phyloP scores from a whole-genome alignment of 371 early-diverging fungal genomes.

The Mortierella sp. region DNA sequence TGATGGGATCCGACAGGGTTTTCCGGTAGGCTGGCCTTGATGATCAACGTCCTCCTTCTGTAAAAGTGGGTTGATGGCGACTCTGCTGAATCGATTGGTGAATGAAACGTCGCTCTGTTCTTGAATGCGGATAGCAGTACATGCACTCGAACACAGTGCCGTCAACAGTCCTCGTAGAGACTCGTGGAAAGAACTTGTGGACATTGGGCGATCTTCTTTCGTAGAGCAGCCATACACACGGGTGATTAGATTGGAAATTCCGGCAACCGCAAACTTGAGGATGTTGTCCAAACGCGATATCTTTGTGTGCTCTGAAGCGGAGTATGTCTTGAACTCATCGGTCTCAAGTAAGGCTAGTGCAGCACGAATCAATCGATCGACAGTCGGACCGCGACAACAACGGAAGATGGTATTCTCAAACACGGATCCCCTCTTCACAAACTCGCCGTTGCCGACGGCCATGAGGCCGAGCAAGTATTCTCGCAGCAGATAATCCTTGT shows the following conservation, averaged over 20 bases:
- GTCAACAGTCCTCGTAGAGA: constrained; percentile 9
- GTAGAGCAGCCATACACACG: constrained; percentile 33
- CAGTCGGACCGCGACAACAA: constrained; percentile 30
- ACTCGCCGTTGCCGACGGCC: constrained; percentile 17
- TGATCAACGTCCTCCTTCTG: not conserved
- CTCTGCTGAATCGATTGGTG: constrained; percentile 6
- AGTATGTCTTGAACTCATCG: constrained; percentile 13
- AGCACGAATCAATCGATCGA: constrained; percentile 18
- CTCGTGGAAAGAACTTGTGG: constrained; percentile 8
- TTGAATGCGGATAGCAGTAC: constrained; percentile 7
- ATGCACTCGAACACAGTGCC: constrained; percentile 2
- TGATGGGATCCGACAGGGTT: not conserved
- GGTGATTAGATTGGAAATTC: constrained; percentile 12
- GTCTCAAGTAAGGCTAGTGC: constrained; percentile 7
- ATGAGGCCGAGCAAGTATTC: constrained; percentile 30
- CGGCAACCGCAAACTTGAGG: constrained; percentile 21
- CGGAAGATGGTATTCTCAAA: constrained; percentile 10
- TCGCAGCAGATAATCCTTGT: constrained; percentile 2
- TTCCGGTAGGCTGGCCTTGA: not conserved
- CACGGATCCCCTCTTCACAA: constrained; percentile 13
- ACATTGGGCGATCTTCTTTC: constrained; percentile 5
- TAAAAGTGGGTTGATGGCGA: constrained; percentile 19
- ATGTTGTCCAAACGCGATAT: constrained; percentile 3
- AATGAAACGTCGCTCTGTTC: constrained; percentile 2
- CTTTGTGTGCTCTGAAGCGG: not conserved